These are phyloP conservation scores for Murraya koenigii DNA, from an alignment of 345 rosid genomes.

Conservation along the genomic window DNA sequence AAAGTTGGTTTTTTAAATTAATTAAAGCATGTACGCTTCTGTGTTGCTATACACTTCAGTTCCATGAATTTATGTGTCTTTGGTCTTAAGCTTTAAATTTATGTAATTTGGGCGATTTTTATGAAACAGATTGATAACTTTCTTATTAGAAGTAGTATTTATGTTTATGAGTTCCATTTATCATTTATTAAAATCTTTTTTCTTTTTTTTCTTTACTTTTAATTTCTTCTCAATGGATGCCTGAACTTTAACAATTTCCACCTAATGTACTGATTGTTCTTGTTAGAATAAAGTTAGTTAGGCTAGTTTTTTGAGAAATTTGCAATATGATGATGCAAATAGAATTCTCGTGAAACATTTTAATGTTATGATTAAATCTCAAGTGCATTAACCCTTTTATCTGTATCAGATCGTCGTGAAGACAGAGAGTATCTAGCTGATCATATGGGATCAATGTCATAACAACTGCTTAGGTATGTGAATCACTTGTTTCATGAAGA, in stretches of 20 bases:
- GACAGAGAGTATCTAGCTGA: constrained; percentile 72
- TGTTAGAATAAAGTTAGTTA: constrained; percentile 94
- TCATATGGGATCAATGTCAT: constrained; percentile 67
- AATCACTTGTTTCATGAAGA: constrained; percentile 53
- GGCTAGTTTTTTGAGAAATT: constrained; percentile 13
- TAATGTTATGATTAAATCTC: background rate
- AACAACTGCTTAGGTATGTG: constrained; percentile 66
- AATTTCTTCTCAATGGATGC: constrained; percentile 77
- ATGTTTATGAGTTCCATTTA: background rate
- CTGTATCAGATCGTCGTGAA: constrained; percentile 73
- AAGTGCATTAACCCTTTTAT: background rate
- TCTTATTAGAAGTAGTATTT: background rate
- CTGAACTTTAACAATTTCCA: constrained; percentile 90
- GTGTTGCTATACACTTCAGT: constrained; percentile 9
- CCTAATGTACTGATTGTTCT: constrained; percentile 95
- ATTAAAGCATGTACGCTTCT: constrained; percentile 9
- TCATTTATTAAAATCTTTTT: constrained; percentile 3
- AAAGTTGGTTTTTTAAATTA: constrained; percentile 19
- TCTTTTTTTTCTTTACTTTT: too few relatives aligned
- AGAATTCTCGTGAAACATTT: background rate
- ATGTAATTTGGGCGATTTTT: constrained; percentile 11
- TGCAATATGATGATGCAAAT: background rate
- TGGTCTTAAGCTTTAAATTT: background rate
- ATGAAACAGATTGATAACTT: background rate
- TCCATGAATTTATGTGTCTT: background rate